Percentiles rank a stretch among this genome's conserved stretches.
Conservation (phyloP, 2,329 filamentous ascomycete species). For the Neobulgaria alba region DNA sequence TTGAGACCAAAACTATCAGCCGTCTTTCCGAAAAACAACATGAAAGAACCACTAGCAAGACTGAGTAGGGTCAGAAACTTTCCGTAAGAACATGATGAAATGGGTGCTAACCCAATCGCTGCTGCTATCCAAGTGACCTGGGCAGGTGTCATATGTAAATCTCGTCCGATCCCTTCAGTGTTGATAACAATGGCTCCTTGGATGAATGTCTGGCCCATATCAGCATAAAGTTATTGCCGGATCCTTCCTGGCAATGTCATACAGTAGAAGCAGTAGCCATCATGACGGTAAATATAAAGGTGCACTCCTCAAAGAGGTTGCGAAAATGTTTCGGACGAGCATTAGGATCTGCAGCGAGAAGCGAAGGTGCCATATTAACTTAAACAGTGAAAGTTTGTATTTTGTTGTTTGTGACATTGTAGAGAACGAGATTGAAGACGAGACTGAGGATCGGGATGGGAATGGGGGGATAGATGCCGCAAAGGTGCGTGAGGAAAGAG, state of each 20-base stretch:
- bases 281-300: conserved; percentile 38
- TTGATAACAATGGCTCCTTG: conserved; percentile 52
- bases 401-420: too few species aligned
- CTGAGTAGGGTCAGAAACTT: conserved; percentile 25
- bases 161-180: conserved; percentile 49
- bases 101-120: conserved; percentile 40
- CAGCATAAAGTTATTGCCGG: too few species aligned
- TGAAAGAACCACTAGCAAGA: conserved; percentile 53
- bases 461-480: too few species aligned
- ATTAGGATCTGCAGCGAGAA: conserved; percentile 16
- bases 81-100: neutral
- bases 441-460: too few species aligned
- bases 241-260: neutral
- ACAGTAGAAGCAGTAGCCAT: conserved; percentile 54
- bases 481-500: too few species aligned
- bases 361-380: conserved; percentile 21
- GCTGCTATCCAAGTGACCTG: conserved; percentile 62
- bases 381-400: conserved; percentile 19
- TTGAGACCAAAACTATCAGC: conserved; percentile 60
- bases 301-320: conserved; percentile 18
- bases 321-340: conserved; percentile 17
- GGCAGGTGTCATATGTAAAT: conserved; percentile 53
- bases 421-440: too few species aligned
- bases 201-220: conserved; percentile 44
- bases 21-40: conserved; percentile 57